phyloP scores from a whole-genome alignment of 257 asterid species.

The Fraxinus excelsior region DNA sequence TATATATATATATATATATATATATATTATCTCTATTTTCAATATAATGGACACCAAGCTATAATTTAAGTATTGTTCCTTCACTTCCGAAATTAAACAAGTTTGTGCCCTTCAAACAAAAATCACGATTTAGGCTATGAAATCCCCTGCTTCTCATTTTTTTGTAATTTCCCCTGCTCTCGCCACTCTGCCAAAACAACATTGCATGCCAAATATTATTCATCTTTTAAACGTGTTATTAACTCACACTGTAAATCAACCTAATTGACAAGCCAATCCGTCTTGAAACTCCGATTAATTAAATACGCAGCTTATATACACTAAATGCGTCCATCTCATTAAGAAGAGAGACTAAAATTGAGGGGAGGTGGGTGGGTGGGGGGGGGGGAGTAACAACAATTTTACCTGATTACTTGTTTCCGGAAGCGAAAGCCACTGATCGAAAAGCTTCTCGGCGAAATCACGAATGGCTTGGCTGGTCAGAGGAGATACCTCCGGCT shows the following conservation, averaged over 20 bases:
- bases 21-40: background rate
- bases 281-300: slow-evolving; percentile 6
- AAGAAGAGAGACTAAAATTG: background rate
- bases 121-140: background rate
- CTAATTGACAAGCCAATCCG: background rate
- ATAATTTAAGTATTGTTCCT: too few relatives aligned
- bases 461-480: slow-evolving; percentile 79
- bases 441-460: slow-evolving; percentile 81
- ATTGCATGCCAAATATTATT: slow-evolving; percentile 22
- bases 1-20: too few relatives aligned
- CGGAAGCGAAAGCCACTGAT: slow-evolving; percentile 95
- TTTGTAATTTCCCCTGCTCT: slow-evolving; percentile 10
- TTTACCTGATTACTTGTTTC: slow-evolving; percentile 78
- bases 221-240: slow-evolving; percentile 6
- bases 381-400: background rate
- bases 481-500: slow-evolving; percentile 71
- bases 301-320: slow-evolving; percentile 10
- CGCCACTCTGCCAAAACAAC: slow-evolving; percentile 13
- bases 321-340: background rate
- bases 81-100: background rate
- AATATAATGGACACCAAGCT: too few relatives aligned
- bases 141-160: slow-evolving; percentile 14
- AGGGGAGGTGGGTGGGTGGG: too few relatives aligned
- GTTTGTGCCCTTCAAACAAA: background rate
- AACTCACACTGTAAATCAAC: slow-evolving; percentile 6